Base-by-base conservation (phyloP, 495 filamentous ascomycete genomes). In the Neurospora sublineolata region DNA sequence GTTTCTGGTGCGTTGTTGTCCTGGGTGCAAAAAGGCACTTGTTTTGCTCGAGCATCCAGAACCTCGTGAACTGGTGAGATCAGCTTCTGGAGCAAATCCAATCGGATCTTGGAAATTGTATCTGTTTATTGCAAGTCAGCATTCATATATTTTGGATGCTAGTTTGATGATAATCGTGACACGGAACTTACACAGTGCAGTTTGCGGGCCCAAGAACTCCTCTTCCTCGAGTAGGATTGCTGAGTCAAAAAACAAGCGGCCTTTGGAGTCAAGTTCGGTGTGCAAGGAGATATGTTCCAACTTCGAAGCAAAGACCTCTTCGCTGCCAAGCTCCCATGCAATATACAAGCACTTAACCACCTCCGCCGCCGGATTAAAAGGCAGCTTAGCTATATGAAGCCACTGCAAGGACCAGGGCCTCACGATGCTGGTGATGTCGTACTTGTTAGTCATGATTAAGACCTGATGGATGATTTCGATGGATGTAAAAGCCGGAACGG, bases 401-500 rank as follows among this genome's bases (percentile, higher is more conserved):
- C 77, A 79, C n/a, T 71, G 70, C 0, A 14, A 69, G 3, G 72
- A 72, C 76, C 76, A 78, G 1, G 77, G 77, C 44, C 71, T 70
- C 0, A 74, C 9, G 40, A 79, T 27, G n/a, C 73, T 69, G 12
- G 72, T 37, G 39, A 78, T 72, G 44, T 76, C 74, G 68, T 78
- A 80, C 39, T 79, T 80, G 68, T 80, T 72, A 9, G 73, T 71
- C 27, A 78, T 14, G 7, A 77, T 67, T 11, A 76, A 72, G 2
- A 40, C 37, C 37, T 75, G 37, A 38, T 37, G 37, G 8, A 37
- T 8, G 10, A 2, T 37, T 37, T 37, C 8, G 37, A 37, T 9
- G 7, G 37, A 10, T 37, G 10, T 1, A 37, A 1, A 10, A 10
- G 1, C 8, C 37, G 37, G 37, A 37, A 37, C 37, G 37, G 9